Conservation (phyloP, 768 basidiomycete species). For the Gautieria morchelliformis region DNA sequence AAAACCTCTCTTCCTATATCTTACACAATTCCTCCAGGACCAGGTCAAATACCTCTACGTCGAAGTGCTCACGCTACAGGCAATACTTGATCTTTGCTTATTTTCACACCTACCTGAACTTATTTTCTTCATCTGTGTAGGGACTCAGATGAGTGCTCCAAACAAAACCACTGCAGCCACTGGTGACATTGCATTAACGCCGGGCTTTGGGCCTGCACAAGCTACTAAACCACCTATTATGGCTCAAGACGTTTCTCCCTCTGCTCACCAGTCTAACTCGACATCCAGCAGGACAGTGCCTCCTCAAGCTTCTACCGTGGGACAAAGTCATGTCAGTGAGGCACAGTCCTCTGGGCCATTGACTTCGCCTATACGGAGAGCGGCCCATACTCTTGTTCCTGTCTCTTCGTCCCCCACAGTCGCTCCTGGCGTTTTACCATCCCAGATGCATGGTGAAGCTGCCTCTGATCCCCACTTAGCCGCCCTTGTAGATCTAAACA, state of each 20-base stretch:
- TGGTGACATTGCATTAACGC: not conserved
- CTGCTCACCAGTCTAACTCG: not conserved
- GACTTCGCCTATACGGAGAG: not conserved
- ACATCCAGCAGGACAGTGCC: too few relatives aligned
- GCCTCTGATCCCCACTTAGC: not conserved
- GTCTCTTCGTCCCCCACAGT: not conserved
- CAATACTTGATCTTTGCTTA: not conserved
- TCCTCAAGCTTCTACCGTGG: not conserved
- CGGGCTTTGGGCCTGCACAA: not conserved
- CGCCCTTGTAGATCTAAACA: not conserved
- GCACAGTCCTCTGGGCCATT: not conserved
- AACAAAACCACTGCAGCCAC: not conserved
- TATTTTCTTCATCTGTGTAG: not conserved
- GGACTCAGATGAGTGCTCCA: not conserved
- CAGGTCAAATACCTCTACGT: not conserved
- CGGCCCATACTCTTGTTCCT: not conserved
- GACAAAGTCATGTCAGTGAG: not conserved
- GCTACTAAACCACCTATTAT: not conserved
- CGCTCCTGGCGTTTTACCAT: not conserved
- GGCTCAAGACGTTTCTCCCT: not conserved
- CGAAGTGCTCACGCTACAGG: not conserved
- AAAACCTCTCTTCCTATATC: too few relatives aligned
- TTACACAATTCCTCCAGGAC: not conserved
- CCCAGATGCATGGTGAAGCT: not conserved
- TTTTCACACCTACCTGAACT: not conserved